Evolutionary conservation across 345 rosid species (phyloP).

Genomic region (Pugionium cornutum): DNA sequence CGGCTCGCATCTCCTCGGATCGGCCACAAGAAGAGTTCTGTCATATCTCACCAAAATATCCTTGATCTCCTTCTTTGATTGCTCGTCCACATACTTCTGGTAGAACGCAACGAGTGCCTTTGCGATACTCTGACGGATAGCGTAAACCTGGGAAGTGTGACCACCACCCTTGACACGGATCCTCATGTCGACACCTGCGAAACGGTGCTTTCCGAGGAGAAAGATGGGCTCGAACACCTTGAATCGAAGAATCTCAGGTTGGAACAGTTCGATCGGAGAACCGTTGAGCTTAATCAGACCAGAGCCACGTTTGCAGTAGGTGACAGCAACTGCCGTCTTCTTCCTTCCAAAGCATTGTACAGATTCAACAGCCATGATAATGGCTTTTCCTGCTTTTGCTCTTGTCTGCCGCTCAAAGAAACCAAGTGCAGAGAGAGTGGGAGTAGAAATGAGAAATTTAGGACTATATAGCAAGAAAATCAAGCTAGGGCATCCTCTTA

Average conservation of each 20-base stretch:
- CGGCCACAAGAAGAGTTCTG: constrained; percentile 86
- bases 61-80: constrained; percentile 87
- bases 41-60: constrained; percentile 79
- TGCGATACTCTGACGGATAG: constrained; percentile 88
- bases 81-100: constrained; percentile 91
- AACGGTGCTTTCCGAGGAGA: constrained; percentile 76
- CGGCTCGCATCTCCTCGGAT: constrained; percentile 93
- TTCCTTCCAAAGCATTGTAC: constrained; percentile 85
- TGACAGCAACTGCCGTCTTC: constrained; percentile 84
- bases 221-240: constrained; percentile 76
- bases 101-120: constrained; percentile 82
- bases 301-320: constrained; percentile 74
- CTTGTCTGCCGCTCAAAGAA: constrained; percentile 30
- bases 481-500: constrained; percentile 33
- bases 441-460: neutral
- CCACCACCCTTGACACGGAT: constrained; percentile 90
- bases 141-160: constrained; percentile 88
- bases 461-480: neutral
- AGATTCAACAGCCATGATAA: constrained; percentile 42
- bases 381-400: neutral
- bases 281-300: constrained; percentile 84
- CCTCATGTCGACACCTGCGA: constrained; percentile 81
- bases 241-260: constrained; percentile 81
- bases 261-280: constrained; percentile 68
- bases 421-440: constrained; percentile 27